These are phyloP conservation scores for Lantana camara DNA, from an alignment of 257 asterid genomes.

Conservation along the genomic window DNA sequence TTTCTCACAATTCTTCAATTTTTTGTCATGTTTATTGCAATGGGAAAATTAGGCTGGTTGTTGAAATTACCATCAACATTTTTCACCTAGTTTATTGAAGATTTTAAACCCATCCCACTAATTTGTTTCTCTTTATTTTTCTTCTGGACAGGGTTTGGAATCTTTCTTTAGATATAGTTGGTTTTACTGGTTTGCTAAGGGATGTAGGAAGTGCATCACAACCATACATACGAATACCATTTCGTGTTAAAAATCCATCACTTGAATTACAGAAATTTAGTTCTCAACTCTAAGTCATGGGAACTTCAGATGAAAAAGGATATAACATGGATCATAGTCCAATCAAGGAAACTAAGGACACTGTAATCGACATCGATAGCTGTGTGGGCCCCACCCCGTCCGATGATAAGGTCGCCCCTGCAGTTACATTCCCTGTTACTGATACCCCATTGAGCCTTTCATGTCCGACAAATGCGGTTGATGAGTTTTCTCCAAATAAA, in stretches of 20 bases:
- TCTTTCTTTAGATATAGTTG: not conserved
- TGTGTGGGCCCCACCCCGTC: slow-evolving; percentile 37
- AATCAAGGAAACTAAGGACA: slow-evolving; percentile 34
- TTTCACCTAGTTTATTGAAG: not conserved
- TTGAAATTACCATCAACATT: not conserved
- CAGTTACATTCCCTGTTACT: slow-evolving; percentile 19
- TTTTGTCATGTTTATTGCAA: not conserved
- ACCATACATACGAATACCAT: not conserved
- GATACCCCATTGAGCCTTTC: slow-evolving; percentile 28
- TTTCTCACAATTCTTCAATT: not conserved
- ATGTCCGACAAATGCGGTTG: not conserved
- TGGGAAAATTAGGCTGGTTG: not conserved
- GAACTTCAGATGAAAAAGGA: slow-evolving; percentile 5
- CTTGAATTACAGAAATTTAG: not conserved
- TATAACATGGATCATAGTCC: slow-evolving; percentile 39
- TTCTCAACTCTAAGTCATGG: not conserved
- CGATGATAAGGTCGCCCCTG: slow-evolving; percentile 27
- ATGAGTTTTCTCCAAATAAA: slow-evolving; percentile 43
- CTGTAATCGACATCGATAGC: slow-evolving; percentile 49
- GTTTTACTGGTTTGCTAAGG: not conserved
- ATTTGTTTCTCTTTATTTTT: not conserved
- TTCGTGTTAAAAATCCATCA: not conserved
- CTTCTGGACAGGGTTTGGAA: not conserved
- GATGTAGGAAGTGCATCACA: not conserved
- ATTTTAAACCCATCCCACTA: slow-evolving; percentile 8